Evolutionary conservation across 306 rosid genomes (phyloP), one percentile per base, ranked within the genome.

Genomic region (Leucaena leucocephala): DNA sequence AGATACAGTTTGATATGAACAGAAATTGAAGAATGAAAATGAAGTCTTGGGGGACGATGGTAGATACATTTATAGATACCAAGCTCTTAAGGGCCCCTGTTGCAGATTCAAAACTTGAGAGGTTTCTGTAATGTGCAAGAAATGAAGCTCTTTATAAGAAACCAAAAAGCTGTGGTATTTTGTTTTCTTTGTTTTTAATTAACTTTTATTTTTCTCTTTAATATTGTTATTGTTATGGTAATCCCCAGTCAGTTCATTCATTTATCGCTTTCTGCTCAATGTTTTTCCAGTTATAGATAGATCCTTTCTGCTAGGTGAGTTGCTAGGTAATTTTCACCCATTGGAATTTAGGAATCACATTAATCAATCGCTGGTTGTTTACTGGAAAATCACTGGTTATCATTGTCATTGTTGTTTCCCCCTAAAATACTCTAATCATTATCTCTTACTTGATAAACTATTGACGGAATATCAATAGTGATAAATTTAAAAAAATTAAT

Each of bases 51-150:
- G 27, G n/a, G 61, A 65, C 15, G 52, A 16, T 7, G 58, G 38
- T 35, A 34, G n/a, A 61, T 88, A 95, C 99, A 95, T 27, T 27
- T 27, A 27, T 79, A 35, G 88, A 82, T 70, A 87, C 87, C 82
- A 93, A 89, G 85, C 88, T 80, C 77, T 90, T 83, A 34, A 95
- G 97, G 22, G 72, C 82, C 34, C 99, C 99, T 6, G 93, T 80
- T 19, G 96, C 73, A 95, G 97, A 85, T 90, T 95, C 49, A 93
- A 93, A 82, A 21, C 96, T 88, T 0, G 99, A 90, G 40, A 95
- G 91, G 82, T 95, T 95, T 71, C 99, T 95, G 86, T 78, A 79
- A 65, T 38, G 67, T 63, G 71, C 17, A 44, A 54, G 38, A 10
- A 27, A 27, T 27, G 27, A 27, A 27, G 27, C 27, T 27, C 27